phyloP scores from a whole-genome alignment of 371 early-diverging fungal genomes.

The Dichotomocladium elegans region DNA sequence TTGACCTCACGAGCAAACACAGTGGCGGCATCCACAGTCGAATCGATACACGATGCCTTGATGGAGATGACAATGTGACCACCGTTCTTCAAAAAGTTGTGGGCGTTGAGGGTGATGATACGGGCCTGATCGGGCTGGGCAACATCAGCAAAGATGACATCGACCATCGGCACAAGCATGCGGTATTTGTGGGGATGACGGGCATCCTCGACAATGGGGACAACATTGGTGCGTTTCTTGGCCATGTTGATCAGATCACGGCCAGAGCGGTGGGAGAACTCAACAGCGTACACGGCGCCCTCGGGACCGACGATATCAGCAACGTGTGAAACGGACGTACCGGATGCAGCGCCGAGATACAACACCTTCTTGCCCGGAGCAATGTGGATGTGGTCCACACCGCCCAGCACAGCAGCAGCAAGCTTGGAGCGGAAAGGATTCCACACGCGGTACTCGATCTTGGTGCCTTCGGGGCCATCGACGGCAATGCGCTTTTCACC shows the following conservation, averaged over 20 bases:
- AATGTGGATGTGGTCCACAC: constrained; percentile 97
- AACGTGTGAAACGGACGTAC: constrained; percentile 99
- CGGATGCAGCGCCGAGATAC: constrained; percentile 98
- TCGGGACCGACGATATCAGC: constrained; percentile 98
- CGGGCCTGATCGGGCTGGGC: constrained; percentile 99
- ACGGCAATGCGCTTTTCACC: constrained; percentile 99
- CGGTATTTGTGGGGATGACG: constrained; percentile 99
- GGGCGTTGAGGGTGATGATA: constrained; percentile 98
- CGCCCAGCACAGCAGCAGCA: constrained; percentile 99
- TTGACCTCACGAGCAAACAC: constrained; percentile 99
- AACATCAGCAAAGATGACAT: constrained; percentile 99
- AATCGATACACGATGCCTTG: constrained; percentile 99
- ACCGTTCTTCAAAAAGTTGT: constrained; percentile 97
- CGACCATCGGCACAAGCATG: constrained; percentile 99
- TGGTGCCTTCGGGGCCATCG: constrained; percentile 92
- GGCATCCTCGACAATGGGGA: constrained; percentile 99
- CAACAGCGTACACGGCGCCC: constrained; percentile 99
- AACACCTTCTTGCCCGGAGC: constrained; percentile 98
- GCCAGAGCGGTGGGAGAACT: constrained; percentile 99
- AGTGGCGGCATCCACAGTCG: constrained; percentile 95
- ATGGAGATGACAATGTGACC: constrained; percentile 99
- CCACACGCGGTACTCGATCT: constrained; percentile 99
- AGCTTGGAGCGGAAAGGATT: constrained; percentile 99
- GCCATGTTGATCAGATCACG: constrained; percentile 99
- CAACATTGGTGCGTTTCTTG: constrained; percentile 99